Conservation (phyloP, 2,329 filamentous ascomycete species). For the Domatiomyces globalis region DNA sequence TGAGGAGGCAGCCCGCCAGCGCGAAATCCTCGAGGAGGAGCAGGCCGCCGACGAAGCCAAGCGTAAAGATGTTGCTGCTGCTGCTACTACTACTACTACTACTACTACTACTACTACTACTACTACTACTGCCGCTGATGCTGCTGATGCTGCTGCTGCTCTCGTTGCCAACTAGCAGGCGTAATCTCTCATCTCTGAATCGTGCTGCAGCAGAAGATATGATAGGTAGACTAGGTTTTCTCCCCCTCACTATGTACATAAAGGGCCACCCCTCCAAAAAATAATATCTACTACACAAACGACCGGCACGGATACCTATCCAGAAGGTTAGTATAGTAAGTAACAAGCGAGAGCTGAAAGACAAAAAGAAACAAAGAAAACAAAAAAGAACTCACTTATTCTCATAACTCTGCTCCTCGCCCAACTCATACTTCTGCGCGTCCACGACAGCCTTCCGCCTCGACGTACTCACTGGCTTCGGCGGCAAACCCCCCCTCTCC, state of each 20-base stretch:
- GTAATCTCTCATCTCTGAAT: too few species aligned
- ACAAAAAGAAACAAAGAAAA: neutral
- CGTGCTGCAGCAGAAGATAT: too few species aligned
- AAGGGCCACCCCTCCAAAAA: too few species aligned
- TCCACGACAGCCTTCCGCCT: constrained; percentile 37
- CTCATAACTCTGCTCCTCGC: constrained; percentile 54
- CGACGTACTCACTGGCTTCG: constrained; percentile 58
- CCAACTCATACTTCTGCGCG: constrained; percentile 57
- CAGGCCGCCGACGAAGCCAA: constrained; percentile 27
- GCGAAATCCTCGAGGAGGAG: constrained; percentile 46
- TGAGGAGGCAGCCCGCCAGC: constrained; percentile 51
- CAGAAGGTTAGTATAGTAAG: constrained; percentile 46
- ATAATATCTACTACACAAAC: constrained; percentile 21
- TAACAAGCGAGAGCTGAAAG: constrained; percentile 12
- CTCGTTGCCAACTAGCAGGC: too few species aligned
- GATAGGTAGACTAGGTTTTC: too few species aligned
- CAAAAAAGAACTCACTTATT: constrained; percentile 42
- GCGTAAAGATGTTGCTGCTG: constrained; percentile 4
- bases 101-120: too few species aligned
- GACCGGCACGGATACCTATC: constrained; percentile 33
- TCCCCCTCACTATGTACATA: neutral
- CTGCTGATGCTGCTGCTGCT: too few species aligned
- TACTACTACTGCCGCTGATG: too few species aligned
- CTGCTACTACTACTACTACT: too few species aligned
- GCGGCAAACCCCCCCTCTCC: constrained; percentile 60